Percentiles rank a stretch among this genome's conserved stretches.
Conservation (phyloP, 2,329 filamentous ascomycete genomes). For the Fusarium austroafricanum region DNA sequence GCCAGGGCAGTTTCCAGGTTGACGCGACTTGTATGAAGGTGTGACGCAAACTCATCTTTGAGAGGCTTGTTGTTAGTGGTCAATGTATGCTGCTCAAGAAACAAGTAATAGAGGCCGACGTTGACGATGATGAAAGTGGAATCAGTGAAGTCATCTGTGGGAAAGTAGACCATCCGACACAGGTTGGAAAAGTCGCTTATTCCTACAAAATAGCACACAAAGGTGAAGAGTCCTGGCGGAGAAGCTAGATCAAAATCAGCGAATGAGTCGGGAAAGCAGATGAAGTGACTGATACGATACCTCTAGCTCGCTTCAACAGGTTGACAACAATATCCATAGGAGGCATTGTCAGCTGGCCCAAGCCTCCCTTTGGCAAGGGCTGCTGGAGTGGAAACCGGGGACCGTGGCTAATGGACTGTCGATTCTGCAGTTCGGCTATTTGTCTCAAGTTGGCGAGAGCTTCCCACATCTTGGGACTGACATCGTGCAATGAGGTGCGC, state of each 20-base stretch:
- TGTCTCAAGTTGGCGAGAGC: constrained; percentile 64
- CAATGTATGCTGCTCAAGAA: constrained; percentile 59
- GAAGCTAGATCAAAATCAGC: constrained; percentile 24
- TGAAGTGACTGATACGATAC: constrained; percentile 43
- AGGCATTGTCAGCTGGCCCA: constrained; percentile 66
- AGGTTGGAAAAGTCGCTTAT: constrained; percentile 62
- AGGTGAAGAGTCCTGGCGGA: constrained; percentile 62
- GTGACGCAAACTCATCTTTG: constrained; percentile 53
- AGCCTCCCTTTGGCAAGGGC: constrained; percentile 57
- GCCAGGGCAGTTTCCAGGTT: constrained; percentile 64
- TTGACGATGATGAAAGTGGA: constrained; percentile 64
- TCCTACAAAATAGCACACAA: constrained; percentile 62
- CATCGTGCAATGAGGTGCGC: constrained; percentile 58
- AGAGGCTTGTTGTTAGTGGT: constrained; percentile 47
- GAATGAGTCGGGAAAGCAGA: constrained; percentile 1
- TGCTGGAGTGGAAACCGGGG: constrained; percentile 60
- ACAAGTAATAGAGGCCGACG: constrained; percentile 61
- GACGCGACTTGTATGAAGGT: constrained; percentile 56
- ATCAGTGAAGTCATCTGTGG: constrained; percentile 62
- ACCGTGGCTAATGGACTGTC: constrained; percentile 54
- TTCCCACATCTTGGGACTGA: constrained; percentile 63
- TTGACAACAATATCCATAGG: constrained; percentile 63
- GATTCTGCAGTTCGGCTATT: constrained; percentile 64
- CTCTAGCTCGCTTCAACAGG: constrained; percentile 61
- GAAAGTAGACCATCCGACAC: constrained; percentile 64